Base-by-base conservation (phyloP, 2,329 filamentous ascomycete genomes). In the Ampelomyces quisqualis region DNA sequence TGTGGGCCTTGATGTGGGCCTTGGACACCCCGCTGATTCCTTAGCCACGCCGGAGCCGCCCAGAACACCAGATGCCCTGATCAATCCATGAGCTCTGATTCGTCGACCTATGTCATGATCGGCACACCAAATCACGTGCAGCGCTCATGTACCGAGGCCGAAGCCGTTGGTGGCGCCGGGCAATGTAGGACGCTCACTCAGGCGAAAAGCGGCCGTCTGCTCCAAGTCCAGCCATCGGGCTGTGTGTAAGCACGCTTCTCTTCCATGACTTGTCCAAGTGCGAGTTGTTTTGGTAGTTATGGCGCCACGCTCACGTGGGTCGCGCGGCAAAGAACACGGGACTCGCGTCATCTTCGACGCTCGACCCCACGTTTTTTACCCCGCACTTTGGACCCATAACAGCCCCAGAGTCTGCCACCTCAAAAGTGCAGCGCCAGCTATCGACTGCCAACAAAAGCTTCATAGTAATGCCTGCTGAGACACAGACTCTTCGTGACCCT, bases 111-210 rank as follows among this genome's bases (percentile, higher is more conserved):
- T 10, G 10, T n/a, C 15, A 13, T n/a, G 46, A 43, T 44, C 41
- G 41, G 27, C 41, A 34, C 40, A 35, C 49, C 39, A 38, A 3
- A n/a, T 46, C 49, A 52, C 49, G 49, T 51, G 48, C 5, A 8
- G 4, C 2, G 5, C 24, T 14, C 20, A 3, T 6, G 18, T 33
- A 33, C 49, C 45, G 46, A 46, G 46, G 41, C 32, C 5, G 19
- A 19, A 29, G 20, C 30, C 24, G 30, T 22, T 27, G 31, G 14
- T 4, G 4, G 28, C 7, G 4, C 8, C 34, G 34, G 41, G 34
- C 38, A 45, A 43, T 36, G 34, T 24, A 42, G 34, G 40, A 37
- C 37, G 14, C 24, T 36, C 37, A 10, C 24, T 36, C 26, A 27
- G 34, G 39, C 30, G 31, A 30, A 19, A 43, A 35, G 21, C 20